Base-by-base conservation (phyloP, 2,329 filamentous ascomycete genomes). In the Fusarium ambrosium region DNA sequence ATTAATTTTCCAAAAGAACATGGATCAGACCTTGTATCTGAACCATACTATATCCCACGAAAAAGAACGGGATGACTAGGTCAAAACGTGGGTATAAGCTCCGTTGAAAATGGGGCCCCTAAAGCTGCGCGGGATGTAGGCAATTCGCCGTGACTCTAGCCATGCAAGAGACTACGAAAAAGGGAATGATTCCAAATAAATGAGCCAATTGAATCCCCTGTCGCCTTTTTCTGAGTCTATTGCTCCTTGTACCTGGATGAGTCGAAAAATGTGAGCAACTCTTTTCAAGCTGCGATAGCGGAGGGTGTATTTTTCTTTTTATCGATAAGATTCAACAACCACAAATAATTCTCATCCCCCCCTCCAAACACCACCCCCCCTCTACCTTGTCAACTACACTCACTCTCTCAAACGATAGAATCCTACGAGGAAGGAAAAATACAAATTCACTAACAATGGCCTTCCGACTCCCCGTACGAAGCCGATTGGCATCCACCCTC, bases 391-490 rank as follows among this genome's bases (percentile, higher is more conserved):
- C 39, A 41, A 20, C 18, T 10, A 34, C 22, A 43, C 58, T 62
- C 36, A 37, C 41, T 29, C 29, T 20, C 51, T 55, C 18, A 20
- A 24, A 24, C 39, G 22, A 62, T 34, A 20, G 41, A 37, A 43
- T n/a, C n/a, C 20, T 34, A 27, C 64, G 51, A 48, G 29, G 20
- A 41, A 37, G 58, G 41, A 34, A 34, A 34, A 18, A 43, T 20
- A 43, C 14, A 69, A 43, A 34, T 34, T 55, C 64, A 22, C n/a
- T 60, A 45, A 72, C 65, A 61, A 87, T 87, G 85, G 83, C 85
- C 72, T 76, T 85, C 73, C 83, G 83, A 73, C 71, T 82, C 39
- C 79, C 84, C 34, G 74, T 85, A 51, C 81, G 83, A 76, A 81
- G 83, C 70, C 84, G 83, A 79, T 79, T 83, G 79, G 79, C 80